Evolutionary conservation across 305 asterid genomes (phyloP).

Genomic region (Lippia alba): DNA sequence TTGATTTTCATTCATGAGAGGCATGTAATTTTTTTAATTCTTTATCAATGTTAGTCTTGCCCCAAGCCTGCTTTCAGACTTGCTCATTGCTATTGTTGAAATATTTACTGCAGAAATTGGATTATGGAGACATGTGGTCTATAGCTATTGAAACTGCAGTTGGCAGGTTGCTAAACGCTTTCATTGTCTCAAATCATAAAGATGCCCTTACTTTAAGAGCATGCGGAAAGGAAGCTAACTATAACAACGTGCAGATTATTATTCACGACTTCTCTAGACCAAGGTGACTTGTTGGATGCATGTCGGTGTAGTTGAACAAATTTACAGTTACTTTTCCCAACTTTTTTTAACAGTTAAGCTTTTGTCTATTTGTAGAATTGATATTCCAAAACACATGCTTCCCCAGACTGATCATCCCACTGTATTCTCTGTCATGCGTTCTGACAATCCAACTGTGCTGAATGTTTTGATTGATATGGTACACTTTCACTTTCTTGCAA

Average conservation of each 20-base stretch:
- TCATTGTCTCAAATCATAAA: conserved; percentile 82
- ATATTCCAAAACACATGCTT: conserved; percentile 88
- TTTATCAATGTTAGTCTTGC: conserved; percentile 17
- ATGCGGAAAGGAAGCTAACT: conserved; percentile 83
- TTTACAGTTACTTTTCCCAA: conserved; percentile 22
- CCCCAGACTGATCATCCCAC: conserved; percentile 93
- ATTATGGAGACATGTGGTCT: conserved; percentile 79
- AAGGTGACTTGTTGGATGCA: conserved; percentile 51
- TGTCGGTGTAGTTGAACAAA: conserved; percentile 30
- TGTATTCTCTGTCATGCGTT: conserved; percentile 65
- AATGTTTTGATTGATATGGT: conserved; percentile 94
- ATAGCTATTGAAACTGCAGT: conserved; percentile 85
- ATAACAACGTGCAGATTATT: conserved; percentile 66
- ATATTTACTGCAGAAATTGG: conserved; percentile 63
- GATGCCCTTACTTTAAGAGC: conserved; percentile 76
- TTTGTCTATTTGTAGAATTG: conserved; percentile 60
- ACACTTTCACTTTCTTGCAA: conserved; percentile 37
- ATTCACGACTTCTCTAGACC: conserved; percentile 83
- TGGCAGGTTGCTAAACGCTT: conserved; percentile 80
- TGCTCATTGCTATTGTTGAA: conserved; percentile 35
- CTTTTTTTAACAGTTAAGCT: conserved; percentile 33
- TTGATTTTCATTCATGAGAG: conserved; percentile 26
- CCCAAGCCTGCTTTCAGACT: conserved; percentile 30
- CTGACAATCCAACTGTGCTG: conserved; percentile 73
- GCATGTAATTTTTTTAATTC: not conserved